phyloP scores from a whole-genome alignment of 2,329 filamentous ascomycete species.

The Colletotrichum theobromicola region DNA sequence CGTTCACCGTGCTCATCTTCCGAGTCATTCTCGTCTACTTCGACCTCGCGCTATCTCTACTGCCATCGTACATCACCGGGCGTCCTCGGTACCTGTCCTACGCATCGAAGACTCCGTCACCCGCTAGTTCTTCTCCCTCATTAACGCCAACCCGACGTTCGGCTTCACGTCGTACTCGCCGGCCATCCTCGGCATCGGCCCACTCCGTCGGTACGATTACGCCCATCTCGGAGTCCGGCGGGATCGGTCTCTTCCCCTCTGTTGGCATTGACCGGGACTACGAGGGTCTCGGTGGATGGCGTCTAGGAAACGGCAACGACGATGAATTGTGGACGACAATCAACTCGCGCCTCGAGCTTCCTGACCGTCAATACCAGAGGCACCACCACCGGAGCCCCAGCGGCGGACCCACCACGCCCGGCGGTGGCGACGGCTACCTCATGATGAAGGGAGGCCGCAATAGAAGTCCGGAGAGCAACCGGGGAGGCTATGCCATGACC shows the following conservation, averaged over 20 bases:
- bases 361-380: conserved; percentile 43
- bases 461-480: conserved; percentile 37
- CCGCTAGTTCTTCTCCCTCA: conserved; percentile 20
- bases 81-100: conserved; percentile 34
- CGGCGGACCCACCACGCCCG: conserved; percentile 41
- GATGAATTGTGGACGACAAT: conserved; percentile 54
- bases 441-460: conserved; percentile 48
- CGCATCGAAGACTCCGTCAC: conserved; percentile 28
- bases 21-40: conserved; percentile 67
- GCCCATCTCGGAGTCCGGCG: conserved; percentile 30
- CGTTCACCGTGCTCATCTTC: conserved; percentile 65
- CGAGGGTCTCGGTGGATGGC: conserved; percentile 65
- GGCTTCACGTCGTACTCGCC: conserved; percentile 1
- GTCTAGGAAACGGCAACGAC: conserved; percentile 49
- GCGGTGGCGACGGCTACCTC: conserved; percentile 42
- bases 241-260: conserved; percentile 48
- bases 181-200: conserved; percentile 7
- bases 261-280: conserved; percentile 61
- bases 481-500: conserved; percentile 21
- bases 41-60: conserved; percentile 63
- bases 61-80: conserved; percentile 59
- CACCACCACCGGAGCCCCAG: conserved; percentile 51
- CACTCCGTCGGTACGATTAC: conserved; percentile 18
- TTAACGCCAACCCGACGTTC: conserved; percentile 19
- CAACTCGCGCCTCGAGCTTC: conserved; percentile 56